These are phyloP conservation scores for Tulasnella sp. DNA, from an alignment of 768 basidiomycete species.

Conservation along the genomic window DNA sequence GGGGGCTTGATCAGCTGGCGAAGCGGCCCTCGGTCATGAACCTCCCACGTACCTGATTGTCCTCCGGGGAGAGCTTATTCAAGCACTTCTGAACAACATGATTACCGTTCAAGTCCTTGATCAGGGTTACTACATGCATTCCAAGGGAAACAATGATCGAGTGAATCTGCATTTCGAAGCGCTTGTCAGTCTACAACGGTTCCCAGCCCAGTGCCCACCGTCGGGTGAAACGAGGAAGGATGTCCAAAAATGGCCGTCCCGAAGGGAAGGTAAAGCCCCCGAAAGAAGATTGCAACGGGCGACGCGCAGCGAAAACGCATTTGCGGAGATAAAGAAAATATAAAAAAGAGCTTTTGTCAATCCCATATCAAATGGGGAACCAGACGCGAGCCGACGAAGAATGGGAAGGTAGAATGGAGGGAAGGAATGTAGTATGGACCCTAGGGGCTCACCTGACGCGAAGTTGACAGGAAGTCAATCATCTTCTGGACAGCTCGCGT, in stretches of 20 bases:
- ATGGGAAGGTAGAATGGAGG: background rate
- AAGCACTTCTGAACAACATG: slow-evolving; percentile 99
- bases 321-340: slow-evolving; percentile 3
- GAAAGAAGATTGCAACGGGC: slow-evolving; percentile 45
- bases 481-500: slow-evolving; percentile 99
- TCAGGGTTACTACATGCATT: slow-evolving; percentile 95
- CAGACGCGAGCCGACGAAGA: slow-evolving; percentile 2
- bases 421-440: background rate
- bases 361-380: slow-evolving; percentile 15
- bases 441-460: slow-evolving; percentile 70
- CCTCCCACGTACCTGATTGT: slow-evolving; percentile 72
- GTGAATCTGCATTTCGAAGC: slow-evolving; percentile 88
- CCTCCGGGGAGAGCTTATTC: slow-evolving; percentile 95
- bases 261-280: background rate
- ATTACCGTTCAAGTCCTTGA: slow-evolving; percentile 97
- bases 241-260: background rate
- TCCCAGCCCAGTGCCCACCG: background rate
- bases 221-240: slow-evolving; percentile 30
- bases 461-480: slow-evolving; percentile 97
- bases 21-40: background rate
- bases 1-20: background rate
- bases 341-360: slow-evolving; percentile 18
- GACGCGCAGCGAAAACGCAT: slow-evolving; percentile 32
- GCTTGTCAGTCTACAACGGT: slow-evolving; percentile 59
- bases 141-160: slow-evolving; percentile 95